Conservation (phyloP, 805 yeast genomes). For the Candida tammaniensis region DNA sequence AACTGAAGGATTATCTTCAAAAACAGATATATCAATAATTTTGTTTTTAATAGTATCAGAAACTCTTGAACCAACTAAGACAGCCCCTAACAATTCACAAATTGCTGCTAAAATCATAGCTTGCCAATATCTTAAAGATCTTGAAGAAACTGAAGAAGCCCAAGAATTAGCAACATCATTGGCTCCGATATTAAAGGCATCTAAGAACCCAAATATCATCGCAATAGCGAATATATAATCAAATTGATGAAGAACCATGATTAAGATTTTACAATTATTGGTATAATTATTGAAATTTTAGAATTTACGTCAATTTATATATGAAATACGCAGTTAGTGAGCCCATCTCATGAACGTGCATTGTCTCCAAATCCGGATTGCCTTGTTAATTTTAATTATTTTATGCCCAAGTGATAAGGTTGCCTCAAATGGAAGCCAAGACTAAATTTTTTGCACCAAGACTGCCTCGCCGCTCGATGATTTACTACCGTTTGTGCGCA, state of each 20-base stretch:
- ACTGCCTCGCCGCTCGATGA: no score
- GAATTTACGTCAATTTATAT: no score
- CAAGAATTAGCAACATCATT: constrained; percentile 81
- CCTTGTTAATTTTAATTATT: no score
- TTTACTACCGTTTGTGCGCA: no score
- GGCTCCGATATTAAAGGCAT: constrained; percentile 80
- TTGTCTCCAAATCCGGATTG: no score
- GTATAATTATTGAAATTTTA: no score
- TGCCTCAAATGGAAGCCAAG: no score
- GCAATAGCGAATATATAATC: constrained; percentile 70
- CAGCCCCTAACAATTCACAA: constrained; percentile 75
- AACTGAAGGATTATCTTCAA: constrained; percentile 59
- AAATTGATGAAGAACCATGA: constrained; percentile 49
- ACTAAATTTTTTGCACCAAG: no score
- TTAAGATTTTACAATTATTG: no score
- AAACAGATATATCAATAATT: constrained; percentile 53
- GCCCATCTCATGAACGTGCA: no score
- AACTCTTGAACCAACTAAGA: constrained; percentile 69
- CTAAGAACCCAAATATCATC: constrained; percentile 69
- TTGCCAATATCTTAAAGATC: constrained; percentile 68
- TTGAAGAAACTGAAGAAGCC: constrained; percentile 71
- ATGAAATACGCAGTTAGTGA: no score
- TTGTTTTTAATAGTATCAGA: constrained; percentile 68
- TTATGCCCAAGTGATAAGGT: no score
- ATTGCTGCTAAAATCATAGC: constrained; percentile 71